These are phyloP conservation scores for Ostreobium quekettii DNA, from an alignment of 139 green algal species.

Conservation along the genomic window DNA sequence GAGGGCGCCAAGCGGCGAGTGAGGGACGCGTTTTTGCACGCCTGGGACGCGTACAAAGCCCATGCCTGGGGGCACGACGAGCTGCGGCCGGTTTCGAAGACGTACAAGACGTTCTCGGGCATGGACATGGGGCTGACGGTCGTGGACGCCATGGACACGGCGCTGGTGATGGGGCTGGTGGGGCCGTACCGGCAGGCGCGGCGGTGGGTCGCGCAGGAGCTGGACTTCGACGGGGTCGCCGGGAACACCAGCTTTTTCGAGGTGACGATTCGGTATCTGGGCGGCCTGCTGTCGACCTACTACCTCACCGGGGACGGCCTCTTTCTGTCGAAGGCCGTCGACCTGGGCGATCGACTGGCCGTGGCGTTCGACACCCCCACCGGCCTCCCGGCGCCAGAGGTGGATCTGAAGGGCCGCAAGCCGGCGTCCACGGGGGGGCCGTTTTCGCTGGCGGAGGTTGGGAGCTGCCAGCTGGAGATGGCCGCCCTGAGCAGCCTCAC, in stretches of 20 bases:
- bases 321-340: constrained; percentile 32
- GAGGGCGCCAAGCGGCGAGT: too few species aligned
- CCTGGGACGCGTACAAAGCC: constrained; percentile 19
- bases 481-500: constrained; percentile 36
- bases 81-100: constrained; percentile 27
- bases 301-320: constrained; percentile 48
- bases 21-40: constrained; percentile 5
- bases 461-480: constrained; percentile 75
- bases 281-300: constrained; percentile 74
- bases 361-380: constrained; percentile 58
- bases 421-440: neutral
- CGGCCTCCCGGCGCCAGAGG: constrained; percentile 43
- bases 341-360: constrained; percentile 49
- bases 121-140: constrained; percentile 68
- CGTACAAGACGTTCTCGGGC: constrained; percentile 15
- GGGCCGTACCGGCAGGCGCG: constrained; percentile 33
- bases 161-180: constrained; percentile 53
- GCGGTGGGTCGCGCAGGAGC: constrained; percentile 47
- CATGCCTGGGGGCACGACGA: constrained; percentile 74
- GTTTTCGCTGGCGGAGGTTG: constrained; percentile 58
- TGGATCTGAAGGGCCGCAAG: constrained; percentile 9
- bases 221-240: constrained; percentile 30
- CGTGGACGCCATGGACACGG: constrained; percentile 75
- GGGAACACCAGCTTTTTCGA: constrained; percentile 61
- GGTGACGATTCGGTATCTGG: constrained; percentile 86